Base-by-base conservation (phyloP, 345 rosid genomes). In the Capsella bursapastoris region DNA sequence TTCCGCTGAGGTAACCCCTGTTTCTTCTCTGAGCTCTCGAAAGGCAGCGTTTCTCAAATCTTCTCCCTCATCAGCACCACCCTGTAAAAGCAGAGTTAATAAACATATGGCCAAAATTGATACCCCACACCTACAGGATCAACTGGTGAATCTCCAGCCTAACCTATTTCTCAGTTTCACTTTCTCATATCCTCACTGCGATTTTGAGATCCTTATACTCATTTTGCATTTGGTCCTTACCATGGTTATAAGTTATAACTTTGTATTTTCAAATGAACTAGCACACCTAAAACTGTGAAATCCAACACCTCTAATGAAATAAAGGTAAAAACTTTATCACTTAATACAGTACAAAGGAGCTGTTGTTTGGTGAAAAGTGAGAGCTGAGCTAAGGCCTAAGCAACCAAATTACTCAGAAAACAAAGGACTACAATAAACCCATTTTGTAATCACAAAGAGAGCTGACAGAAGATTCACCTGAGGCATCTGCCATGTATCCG, bases 401-500 rank as follows among this genome's bases (percentile, higher is more conserved):
- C 65, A 74, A 65, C 29, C 59, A 48, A 37, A 71, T 1, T 25
- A 60, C 65, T 49, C 3, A 14, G 7, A 45, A 22, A 35, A 18
- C 62, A 41, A 51, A 61, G 6, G 18, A 34, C 40, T 48, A 49
- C 12, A 43, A 57, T 16, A 43, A 41, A 41, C 45, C 38, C 32
- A 31, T 57, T 18, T 7, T 25, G 56, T n/a, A 71, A 28, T 62
- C 57, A 64, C 37, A 43, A 64, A 64, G 38, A 52, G 22, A 49
- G 69, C 52, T 49, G 5, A 25, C 0, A 32, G 60, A 60, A 47
- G 67, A 68, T 10, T 40, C 63, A 86, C 93, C 93, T 88, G 96
- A 56, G 91, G 96, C 96, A 90, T 90, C 47, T 90, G 93, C 96
- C 96, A 88, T 27, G 93, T 82, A 57, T 83, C 76, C 8, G 93